Conservation (phyloP, 1,139 yeast genomes). For the Geotrichum macrosporum region DNA sequence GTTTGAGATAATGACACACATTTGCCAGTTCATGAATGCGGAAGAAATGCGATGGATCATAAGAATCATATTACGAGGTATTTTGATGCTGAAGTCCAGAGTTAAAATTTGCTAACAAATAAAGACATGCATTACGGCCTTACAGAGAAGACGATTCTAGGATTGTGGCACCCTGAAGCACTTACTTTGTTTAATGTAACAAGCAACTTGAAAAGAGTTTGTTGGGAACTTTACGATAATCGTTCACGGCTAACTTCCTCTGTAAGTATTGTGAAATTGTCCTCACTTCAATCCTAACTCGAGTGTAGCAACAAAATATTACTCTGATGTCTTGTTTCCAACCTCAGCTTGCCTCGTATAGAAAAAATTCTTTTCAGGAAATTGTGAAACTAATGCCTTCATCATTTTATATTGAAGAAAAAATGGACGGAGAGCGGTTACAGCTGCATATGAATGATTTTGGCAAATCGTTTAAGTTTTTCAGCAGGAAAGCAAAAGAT, state of each 20-base stretch:
- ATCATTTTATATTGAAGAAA: constrained; percentile 73
- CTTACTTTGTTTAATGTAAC: constrained; percentile 59
- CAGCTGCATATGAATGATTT: constrained; percentile 56
- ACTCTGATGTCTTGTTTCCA: constrained; percentile 45
- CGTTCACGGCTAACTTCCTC: constrained; percentile 8
- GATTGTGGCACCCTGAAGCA: constrained; percentile 82
- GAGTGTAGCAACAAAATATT: constrained; percentile 25
- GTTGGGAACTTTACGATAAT: constrained; percentile 52
- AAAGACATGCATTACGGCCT: constrained; percentile 44
- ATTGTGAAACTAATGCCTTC: constrained; percentile 44
- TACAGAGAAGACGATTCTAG: constrained; percentile 57
- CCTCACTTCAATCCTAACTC: too few relatives aligned
- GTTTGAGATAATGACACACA: constrained; percentile 43
- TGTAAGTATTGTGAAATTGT: too few relatives aligned
- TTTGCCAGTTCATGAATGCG: constrained; percentile 54
- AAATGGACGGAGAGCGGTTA: constrained; percentile 89
- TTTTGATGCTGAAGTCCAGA: neutral
- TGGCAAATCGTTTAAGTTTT: constrained; percentile 51
- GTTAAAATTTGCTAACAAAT: too few relatives aligned
- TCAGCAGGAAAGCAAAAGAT: constrained; percentile 66
- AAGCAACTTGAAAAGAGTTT: constrained; percentile 58
- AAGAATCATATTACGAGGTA: constrained; percentile 59
- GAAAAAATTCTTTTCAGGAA: constrained; percentile 47
- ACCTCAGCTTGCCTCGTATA: constrained; percentile 65
- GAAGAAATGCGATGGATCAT: constrained; percentile 68